Conservation (phyloP, 2,329 filamentous ascomycete species). For the Hymenoscyphus albidus region DNA sequence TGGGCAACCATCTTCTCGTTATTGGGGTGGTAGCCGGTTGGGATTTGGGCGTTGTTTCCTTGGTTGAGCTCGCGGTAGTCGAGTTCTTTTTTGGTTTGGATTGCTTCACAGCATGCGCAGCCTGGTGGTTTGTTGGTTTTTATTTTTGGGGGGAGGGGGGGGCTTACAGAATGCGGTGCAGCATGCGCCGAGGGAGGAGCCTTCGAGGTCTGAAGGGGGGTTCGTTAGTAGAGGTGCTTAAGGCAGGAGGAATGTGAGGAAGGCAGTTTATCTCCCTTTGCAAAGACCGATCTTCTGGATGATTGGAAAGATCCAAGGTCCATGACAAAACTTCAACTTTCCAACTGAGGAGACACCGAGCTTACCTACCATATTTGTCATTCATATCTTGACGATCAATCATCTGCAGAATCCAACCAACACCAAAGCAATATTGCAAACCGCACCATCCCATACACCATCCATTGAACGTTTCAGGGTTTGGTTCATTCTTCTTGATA, state of each 20-base stretch:
- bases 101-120: constrained; percentile 12
- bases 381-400: constrained; percentile 11
- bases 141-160: too few relatives aligned
- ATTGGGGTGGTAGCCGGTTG: too few relatives aligned
- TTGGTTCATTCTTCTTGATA: constrained; percentile 1
- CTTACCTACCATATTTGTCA: constrained; percentile 12
- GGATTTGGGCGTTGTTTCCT: too few relatives aligned
- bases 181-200: constrained; percentile 9
- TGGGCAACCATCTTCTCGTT: too few relatives aligned
- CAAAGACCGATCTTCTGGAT: too few relatives aligned
- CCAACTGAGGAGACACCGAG: too few relatives aligned
- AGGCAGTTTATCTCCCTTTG: not conserved
- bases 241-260: not conserved
- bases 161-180: constrained; percentile 3
- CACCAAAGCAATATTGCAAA: not conserved
- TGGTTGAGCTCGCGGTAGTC: constrained; percentile 3
- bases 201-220: constrained; percentile 10
- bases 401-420: constrained; percentile 12
- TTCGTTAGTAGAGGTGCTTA: not conserved
- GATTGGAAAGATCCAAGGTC: too few relatives aligned
- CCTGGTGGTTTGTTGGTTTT: not conserved
- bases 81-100: constrained; percentile 12
- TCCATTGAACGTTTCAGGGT: constrained; percentile 4
- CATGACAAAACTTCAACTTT: too few relatives aligned
- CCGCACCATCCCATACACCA: constrained; percentile 14